Percentiles rank a stretch among this genome's conserved stretches.
phyloP scores from a whole-genome alignment of 192 early-diverging fungal genomes.

The Jimgerdemannia flammicorona region DNA sequence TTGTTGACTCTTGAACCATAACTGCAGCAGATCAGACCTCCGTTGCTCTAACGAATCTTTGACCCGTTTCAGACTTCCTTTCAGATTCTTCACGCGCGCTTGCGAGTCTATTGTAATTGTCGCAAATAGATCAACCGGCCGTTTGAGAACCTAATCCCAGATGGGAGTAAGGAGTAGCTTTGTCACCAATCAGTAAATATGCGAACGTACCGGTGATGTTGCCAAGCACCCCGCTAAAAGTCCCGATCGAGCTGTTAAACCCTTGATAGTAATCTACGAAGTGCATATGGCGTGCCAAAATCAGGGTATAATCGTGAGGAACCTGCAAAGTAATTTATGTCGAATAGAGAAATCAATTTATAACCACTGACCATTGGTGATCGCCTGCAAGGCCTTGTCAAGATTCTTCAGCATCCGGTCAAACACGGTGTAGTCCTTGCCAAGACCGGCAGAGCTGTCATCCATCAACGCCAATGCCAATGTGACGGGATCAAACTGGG shows the following conservation, averaged over 20 bases:
- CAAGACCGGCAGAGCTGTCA: constrained; percentile 59
- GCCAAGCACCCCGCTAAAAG: constrained; percentile 72
- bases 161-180: background rate
- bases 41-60: constrained; percentile 60
- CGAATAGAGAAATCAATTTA: background rate
- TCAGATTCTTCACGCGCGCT: constrained; percentile 57
- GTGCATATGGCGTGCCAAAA: background rate
- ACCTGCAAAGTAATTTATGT: too few relatives aligned
- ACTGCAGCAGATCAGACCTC: constrained; percentile 60
- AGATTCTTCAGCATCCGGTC: constrained; percentile 49
- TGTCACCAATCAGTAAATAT: background rate
- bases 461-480: constrained; percentile 74
- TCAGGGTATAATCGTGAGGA: background rate
- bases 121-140: background rate
- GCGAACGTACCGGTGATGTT: constrained; percentile 52
- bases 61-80: constrained; percentile 58
- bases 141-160: background rate
- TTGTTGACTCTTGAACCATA: constrained; percentile 73
- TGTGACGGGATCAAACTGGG: constrained; percentile 67
- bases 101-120: constrained; percentile 44
- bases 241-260: constrained; percentile 79
- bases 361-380: constrained; percentile 54
- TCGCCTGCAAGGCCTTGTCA: constrained; percentile 63
- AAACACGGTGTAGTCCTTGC: constrained; percentile 66
- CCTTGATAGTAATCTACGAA: constrained; percentile 70